Conservation (phyloP, 1,284 basidiomycete genomes). For the Bondarzewia mesenterica region DNA sequence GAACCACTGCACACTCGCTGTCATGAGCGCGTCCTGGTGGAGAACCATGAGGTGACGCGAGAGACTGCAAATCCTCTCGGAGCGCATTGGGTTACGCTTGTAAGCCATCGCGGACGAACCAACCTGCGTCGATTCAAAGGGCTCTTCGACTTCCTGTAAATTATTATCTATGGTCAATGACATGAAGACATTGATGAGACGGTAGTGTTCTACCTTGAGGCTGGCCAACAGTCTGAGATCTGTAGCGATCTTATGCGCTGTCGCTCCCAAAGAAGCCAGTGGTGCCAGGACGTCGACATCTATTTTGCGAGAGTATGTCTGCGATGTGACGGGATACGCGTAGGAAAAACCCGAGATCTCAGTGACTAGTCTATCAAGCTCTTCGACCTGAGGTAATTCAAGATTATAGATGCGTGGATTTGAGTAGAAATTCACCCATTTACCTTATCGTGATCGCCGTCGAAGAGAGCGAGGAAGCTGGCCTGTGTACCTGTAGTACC, state of each 20-base stretch:
- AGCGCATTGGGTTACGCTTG: conserved; percentile 99
- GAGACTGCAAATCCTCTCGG: conserved; percentile 93
- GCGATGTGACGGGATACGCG: conserved; percentile 95
- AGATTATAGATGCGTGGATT: too few species aligned
- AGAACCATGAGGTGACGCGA: conserved; percentile 89
- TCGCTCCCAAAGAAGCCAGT: conserved; percentile 87
- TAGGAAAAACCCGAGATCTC: conserved; percentile 88
- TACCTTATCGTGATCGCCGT: conserved; percentile 91
- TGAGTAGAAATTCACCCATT: too few species aligned
- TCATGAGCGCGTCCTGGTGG: conserved; percentile 92
- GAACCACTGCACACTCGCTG: conserved; percentile 90
- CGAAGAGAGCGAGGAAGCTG: conserved; percentile 90
- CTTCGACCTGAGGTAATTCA: conserved; percentile 59
- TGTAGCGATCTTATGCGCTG: conserved; percentile 97
- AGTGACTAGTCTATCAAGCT: conserved; percentile 86
- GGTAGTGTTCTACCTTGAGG: conserved; percentile 55
- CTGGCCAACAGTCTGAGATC: conserved; percentile 90
- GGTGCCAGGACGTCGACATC: conserved; percentile 91
- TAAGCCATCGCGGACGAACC: conserved; percentile 99
- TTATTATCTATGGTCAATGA: too few species aligned
- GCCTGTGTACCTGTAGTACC: conserved; percentile 99
- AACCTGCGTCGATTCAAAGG: conserved; percentile 98
- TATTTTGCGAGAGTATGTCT: conserved; percentile 98
- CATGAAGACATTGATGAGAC: too few species aligned
- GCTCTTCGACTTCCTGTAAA: conserved; percentile 93